These are phyloP conservation scores for Dactylellina parvicollis DNA, from an alignment of 2,329 filamentous ascomycete genomes.

Conservation along the genomic window DNA sequence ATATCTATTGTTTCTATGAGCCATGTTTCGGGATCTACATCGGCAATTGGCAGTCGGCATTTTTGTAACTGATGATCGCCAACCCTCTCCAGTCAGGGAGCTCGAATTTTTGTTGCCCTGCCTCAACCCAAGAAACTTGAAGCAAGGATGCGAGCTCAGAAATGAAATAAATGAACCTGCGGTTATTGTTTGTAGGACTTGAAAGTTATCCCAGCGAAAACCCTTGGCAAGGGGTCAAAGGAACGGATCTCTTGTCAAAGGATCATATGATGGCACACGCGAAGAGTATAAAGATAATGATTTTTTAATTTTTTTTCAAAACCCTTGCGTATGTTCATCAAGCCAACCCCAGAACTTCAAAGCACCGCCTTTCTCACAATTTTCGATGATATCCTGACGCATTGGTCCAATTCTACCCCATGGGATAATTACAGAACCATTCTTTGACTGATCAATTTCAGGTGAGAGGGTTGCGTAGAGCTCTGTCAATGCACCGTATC, in stretches of 20 bases:
- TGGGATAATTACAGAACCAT: slow-evolving; percentile 63
- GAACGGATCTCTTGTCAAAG: neutral
- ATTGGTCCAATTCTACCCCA: slow-evolving; percentile 63
- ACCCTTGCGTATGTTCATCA: slow-evolving; percentile 62
- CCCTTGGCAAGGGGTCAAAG: no score
- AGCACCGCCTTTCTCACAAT: slow-evolving; percentile 61
- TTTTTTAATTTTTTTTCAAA: no score
- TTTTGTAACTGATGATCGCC: no score
- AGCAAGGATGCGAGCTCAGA: neutral
- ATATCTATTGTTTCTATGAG: no score
- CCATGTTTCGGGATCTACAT: no score
- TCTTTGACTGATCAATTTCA: slow-evolving; percentile 59
- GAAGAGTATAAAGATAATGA: no score
- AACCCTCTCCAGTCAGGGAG: no score
- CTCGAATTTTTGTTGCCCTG: neutral
- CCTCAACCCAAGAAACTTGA: slow-evolving; percentile 1
- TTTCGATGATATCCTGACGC: slow-evolving; percentile 60
- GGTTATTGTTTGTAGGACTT: neutral
- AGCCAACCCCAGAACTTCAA: slow-evolving; percentile 64
- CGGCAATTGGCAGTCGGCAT: no score
- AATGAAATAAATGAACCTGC: neutral
- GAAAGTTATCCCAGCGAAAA: neutral
- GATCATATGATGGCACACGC: no score
- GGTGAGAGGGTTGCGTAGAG: slow-evolving; percentile 61
- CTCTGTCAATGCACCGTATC: slow-evolving; percentile 61